Evolutionary conservation across 1,284 basidiomycete genomes (phyloP).

Genomic region (Ustilago xerochloae): DNA sequence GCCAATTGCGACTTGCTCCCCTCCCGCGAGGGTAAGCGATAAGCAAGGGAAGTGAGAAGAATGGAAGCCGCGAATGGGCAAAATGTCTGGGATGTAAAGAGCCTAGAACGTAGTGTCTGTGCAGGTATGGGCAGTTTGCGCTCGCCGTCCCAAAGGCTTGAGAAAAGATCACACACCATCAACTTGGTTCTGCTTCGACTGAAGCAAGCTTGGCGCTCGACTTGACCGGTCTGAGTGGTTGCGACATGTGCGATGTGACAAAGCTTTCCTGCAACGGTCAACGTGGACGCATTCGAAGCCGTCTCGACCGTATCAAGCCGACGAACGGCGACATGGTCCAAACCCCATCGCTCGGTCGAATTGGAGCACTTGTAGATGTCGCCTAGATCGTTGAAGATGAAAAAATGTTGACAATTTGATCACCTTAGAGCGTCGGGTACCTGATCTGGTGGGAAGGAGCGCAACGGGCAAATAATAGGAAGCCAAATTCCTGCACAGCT

Average conservation of each 20-base stretch:
- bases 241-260: background rate
- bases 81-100: background rate
- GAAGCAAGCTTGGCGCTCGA: background rate
- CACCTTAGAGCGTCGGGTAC: background rate
- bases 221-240: constrained; percentile 1
- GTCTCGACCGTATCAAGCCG: background rate
- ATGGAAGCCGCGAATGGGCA: background rate
- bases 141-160: background rate
- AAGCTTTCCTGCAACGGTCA: background rate
- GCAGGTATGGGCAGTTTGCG: background rate
- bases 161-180: background rate
- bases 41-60: background rate
- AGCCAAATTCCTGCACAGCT: background rate
- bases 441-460: background rate
- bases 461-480: background rate
- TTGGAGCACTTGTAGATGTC: no score
- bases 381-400: background rate
- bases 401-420: background rate
- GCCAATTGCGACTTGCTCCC: background rate
- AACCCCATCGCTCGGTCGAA: no score
- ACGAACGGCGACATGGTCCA: no score
- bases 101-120: background rate
- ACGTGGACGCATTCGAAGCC: background rate
- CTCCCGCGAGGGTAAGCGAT: background rate
- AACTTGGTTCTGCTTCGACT: no score